These are phyloP conservation scores for Claviceps humidiphila DNA, from an alignment of 2,329 filamentous ascomycete species.

Conservation along the genomic window DNA sequence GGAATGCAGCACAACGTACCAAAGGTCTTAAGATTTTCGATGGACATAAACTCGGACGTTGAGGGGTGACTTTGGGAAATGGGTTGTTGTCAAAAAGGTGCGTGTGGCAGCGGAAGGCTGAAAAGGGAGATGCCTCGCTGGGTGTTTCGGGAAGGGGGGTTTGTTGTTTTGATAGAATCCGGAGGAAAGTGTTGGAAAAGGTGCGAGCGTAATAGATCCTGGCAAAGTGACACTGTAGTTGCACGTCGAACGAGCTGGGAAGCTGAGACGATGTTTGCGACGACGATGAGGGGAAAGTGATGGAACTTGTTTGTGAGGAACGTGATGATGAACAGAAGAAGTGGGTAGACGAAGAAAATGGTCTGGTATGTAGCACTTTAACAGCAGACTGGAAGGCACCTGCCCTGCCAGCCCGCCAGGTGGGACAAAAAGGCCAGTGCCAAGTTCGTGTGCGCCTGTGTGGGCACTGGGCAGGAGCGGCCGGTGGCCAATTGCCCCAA, in stretches of 20 bases:
- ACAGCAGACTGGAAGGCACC: not conserved
- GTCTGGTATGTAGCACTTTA: not conserved
- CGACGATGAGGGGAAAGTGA: not conserved
- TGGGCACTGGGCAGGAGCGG: not conserved
- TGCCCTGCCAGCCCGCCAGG: not conserved
- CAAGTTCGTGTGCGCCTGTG: not conserved
- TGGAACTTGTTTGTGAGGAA: constrained; percentile 1
- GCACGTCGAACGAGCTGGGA: not conserved
- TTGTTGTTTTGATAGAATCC: constrained; percentile 7
- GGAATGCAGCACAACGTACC: constrained; percentile 39
- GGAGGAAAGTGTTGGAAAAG: constrained; percentile 7
- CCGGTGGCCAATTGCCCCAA: constrained; percentile 2
- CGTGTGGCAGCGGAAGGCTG: constrained; percentile 35
- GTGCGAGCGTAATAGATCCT: not conserved
- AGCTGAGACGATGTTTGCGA: constrained; percentile 4
- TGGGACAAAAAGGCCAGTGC: not conserved
- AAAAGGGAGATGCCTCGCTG: constrained; percentile 31
- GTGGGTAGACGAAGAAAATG: constrained; percentile 5
- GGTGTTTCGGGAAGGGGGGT: constrained; percentile 9
- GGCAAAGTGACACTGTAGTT: not conserved
- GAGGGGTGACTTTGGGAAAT: constrained; percentile 42
- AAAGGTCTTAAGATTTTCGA: constrained; percentile 97
- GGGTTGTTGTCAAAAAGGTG: constrained; percentile 23
- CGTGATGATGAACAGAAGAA: not conserved
- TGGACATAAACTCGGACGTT: constrained; percentile 90